phyloP scores from a whole-genome alignment of 1,284 basidiomycete species.

The Tilletia caries region DNA sequence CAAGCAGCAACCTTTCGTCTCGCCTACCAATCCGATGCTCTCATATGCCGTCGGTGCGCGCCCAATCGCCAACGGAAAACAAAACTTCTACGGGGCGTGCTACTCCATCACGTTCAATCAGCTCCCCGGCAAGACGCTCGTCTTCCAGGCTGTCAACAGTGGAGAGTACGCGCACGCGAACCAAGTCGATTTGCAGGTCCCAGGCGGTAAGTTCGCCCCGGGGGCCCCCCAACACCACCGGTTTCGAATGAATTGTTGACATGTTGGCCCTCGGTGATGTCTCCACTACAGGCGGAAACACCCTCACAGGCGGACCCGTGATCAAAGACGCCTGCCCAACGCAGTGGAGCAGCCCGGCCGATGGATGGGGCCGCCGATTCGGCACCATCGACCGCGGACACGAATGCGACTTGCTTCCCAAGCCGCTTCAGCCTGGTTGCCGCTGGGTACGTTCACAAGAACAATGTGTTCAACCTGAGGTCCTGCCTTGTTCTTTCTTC shows the following conservation, averaged over 20 bases:
- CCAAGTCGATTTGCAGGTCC: no score
- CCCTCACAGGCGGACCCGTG: background rate
- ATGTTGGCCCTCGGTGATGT: background rate
- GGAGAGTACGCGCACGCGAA: background rate
- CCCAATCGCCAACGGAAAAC: background rate
- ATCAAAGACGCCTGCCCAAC: background rate
- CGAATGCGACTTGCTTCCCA: background rate
- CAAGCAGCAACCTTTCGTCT: background rate
- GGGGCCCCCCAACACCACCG: background rate
- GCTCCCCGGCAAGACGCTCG: slow-evolving; percentile 1
- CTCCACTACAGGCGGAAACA: no score
- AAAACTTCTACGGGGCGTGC: slow-evolving; percentile 1
- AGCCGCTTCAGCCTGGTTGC: background rate
- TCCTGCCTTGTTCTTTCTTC: background rate
- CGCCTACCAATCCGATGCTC: background rate
- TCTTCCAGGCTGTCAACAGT: slow-evolving; percentile 8
- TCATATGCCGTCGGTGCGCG: background rate
- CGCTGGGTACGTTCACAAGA: slow-evolving; percentile 3
- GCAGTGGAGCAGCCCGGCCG: background rate
- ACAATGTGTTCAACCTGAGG: background rate
- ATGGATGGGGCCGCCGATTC: background rate
- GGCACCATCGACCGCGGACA: background rate
- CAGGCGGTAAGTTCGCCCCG: background rate
- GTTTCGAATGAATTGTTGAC: background rate
- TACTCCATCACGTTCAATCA: background rate